Base-by-base conservation (phyloP, 108 stramenopile species). In the Pseudonitzschia multistriata region DNA sequence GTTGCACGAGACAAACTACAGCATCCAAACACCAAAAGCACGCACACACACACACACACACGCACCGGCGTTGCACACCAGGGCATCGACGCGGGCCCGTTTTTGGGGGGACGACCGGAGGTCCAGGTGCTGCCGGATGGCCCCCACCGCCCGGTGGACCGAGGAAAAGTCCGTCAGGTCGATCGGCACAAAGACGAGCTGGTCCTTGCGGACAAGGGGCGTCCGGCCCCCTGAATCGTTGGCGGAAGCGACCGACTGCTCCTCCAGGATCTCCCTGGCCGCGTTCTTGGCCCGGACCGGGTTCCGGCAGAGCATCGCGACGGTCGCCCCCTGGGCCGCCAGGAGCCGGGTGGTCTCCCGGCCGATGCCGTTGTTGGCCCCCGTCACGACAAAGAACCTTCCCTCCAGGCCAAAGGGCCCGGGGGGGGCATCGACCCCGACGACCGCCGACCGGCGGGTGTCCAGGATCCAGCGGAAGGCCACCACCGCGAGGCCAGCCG, bases 1-100 rank as follows among this genome's bases (percentile, higher is more conserved):
- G 37, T 5, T 8, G 37, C 8, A 37, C 5, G 8, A 37, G 37
- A 37, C 37, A 37, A 5, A 39, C 10, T 39, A 7, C 37, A 10
- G 37, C 10, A 5, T 10, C 7, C 37, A 39, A 39, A 5, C 37
- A 39, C 7, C 7, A 39, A 7, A 7, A 10, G 37, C 10, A 7
- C 10, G 7, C 37, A 10, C 37, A 39, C 37, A 39, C 37, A 10
- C 10, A 10, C 37, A 5, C 7, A 5, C 7, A 10, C 19, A 52
- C 50, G 3, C 8, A 52, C 94, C 94, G 24, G 94, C 94, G 80
- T 95, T 95, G 80, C 88, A 87, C 27, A 95, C 85, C 10, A 95
- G 65, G 2, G 87, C 70, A 80, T 95, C 81, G 67, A 81, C n/a
- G n/a, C 64, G 61, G n/a, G 35, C 4, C 10, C 25, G 0, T 2